A percentile compares a stretch with the other conserved stretches of the same genome.
Evolutionary conservation across 2,329 filamentous ascomycete species (phyloP).

Genomic region (Ilyonectria robusta): DNA sequence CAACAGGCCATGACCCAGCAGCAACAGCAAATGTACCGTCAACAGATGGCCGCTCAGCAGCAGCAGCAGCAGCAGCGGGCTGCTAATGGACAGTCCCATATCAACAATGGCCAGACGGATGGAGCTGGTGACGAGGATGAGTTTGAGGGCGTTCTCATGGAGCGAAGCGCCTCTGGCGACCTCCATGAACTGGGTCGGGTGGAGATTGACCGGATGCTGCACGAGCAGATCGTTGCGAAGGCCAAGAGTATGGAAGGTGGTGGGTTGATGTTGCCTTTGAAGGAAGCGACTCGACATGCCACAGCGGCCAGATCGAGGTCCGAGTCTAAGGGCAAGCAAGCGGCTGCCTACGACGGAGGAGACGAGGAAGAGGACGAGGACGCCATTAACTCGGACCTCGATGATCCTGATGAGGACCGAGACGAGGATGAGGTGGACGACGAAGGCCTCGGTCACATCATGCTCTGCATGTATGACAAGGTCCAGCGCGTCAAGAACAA

Average conservation of each 20-base stretch:
- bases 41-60: conserved; percentile 42
- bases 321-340: conserved; percentile 50
- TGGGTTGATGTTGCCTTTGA: conserved; percentile 81
- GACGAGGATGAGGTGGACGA: conserved; percentile 91
- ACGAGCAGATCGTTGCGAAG: conserved; percentile 75
- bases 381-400: conserved; percentile 97
- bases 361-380: conserved; percentile 85
- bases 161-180: conserved; percentile 67
- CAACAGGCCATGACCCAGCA: conserved; percentile 45
- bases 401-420: conserved; percentile 90
- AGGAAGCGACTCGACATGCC: conserved; percentile 62
- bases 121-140: conserved; percentile 75
- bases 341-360: conserved; percentile 73
- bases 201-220: conserved; percentile 79
- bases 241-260: conserved; percentile 81
- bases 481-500: conserved; percentile 99
- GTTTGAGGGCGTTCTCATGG: conserved; percentile 72
- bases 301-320: conserved; percentile 33
- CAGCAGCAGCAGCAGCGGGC: conserved; percentile 55
- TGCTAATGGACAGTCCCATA: conserved; percentile 47
- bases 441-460: conserved; percentile 87
- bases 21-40: conserved; percentile 53
- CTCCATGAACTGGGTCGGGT: conserved; percentile 69
- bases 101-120: conserved; percentile 75
- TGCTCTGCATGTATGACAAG: conserved; percentile 99